phyloP scores from a whole-genome alignment of 2,329 filamentous ascomycete species.

The Aureobasidium sp. region DNA sequence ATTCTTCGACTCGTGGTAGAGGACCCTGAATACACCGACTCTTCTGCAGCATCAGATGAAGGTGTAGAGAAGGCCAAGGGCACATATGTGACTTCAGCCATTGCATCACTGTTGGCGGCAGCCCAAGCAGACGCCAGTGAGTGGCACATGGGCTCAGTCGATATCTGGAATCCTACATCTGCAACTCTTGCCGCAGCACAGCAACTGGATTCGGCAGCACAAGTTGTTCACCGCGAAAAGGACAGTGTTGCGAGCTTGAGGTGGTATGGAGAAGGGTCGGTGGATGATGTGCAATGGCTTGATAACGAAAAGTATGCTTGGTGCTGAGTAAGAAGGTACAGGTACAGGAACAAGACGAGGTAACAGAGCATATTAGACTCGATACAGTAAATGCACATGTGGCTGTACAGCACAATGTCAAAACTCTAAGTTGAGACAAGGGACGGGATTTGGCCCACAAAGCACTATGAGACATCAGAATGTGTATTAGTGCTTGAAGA shows the following conservation, averaged over 20 bases:
- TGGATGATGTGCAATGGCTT: conserved; percentile 58
- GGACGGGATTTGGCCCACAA: not conserved
- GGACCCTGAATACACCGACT: conserved; percentile 27
- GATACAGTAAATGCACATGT: not conserved
- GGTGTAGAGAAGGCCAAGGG: conserved; percentile 15
- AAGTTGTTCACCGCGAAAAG: conserved; percentile 49
- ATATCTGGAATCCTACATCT: conserved; percentile 75
- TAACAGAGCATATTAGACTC: not conserved
- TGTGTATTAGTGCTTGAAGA: not conserved
- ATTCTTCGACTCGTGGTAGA: conserved; percentile 63
- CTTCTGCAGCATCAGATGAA: conserved; percentile 18
- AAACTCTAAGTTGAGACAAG: not conserved
- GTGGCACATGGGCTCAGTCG: conserved; percentile 62
- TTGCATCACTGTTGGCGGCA: conserved; percentile 55
- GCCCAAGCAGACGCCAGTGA: conserved; percentile 62
- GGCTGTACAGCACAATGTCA: not conserved
- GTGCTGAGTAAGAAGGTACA: conserved; percentile 42
- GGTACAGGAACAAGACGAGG: not conserved
- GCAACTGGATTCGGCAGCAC: conserved; percentile 38
- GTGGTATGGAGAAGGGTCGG: conserved; percentile 54
- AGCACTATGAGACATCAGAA: not conserved
- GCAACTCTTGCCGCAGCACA: conserved; percentile 33
- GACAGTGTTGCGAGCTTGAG: conserved; percentile 63
- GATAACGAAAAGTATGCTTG: conserved; percentile 71
- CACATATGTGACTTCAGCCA: conserved; percentile 33